Evolutionary conservation across 495 filamentous ascomycete species (phyloP).

Genomic region (Sphaerosporella brunnea): DNA sequence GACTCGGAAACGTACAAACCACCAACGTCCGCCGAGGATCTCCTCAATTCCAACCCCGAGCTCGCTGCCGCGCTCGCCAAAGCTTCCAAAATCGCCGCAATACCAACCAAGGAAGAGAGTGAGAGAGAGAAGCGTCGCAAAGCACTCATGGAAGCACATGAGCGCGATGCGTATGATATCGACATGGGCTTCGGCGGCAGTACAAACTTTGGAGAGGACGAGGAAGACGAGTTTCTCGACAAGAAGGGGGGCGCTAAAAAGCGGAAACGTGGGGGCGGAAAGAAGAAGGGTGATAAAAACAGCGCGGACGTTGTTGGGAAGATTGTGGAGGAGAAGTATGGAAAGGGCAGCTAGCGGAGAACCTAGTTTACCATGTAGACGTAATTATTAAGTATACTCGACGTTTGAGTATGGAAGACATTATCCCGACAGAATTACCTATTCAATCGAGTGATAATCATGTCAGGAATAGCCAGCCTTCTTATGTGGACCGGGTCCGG

Average conservation of each 20-base stretch:
- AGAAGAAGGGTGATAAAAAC: conserved; percentile 44
- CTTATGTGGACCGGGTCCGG: too few species aligned
- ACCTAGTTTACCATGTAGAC: too few species aligned
- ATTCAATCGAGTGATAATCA: too few species aligned
- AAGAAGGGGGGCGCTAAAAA: conserved; percentile 13
- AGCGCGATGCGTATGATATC: conserved; percentile 78
- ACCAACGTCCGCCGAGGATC: conserved; percentile 36
- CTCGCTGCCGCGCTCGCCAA: conserved; percentile 73
- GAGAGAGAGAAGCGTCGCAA: conserved; percentile 45
- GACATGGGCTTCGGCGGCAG: conserved; percentile 86
- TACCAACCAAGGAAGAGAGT: conserved; percentile 31
- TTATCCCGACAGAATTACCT: too few species aligned
- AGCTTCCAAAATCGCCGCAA: conserved; percentile 52
- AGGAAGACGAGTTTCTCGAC: conserved; percentile 15
- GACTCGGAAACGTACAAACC: conserved; percentile 13
- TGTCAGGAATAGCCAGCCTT: too few species aligned
- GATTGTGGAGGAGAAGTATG: conserved; percentile 43
- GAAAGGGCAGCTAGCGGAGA: conserved; percentile 8
- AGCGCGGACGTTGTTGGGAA: conserved; percentile 33
- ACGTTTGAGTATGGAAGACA: too few species aligned
- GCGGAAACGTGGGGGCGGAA: conserved; percentile 1
- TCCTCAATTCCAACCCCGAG: conserved; percentile 49
- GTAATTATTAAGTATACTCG: too few species aligned
- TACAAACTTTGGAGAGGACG: conserved; percentile 31
- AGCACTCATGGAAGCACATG: conserved; percentile 56